Conservation (phyloP, 164 flowering plant genomes). For the Santalum album region DNA sequence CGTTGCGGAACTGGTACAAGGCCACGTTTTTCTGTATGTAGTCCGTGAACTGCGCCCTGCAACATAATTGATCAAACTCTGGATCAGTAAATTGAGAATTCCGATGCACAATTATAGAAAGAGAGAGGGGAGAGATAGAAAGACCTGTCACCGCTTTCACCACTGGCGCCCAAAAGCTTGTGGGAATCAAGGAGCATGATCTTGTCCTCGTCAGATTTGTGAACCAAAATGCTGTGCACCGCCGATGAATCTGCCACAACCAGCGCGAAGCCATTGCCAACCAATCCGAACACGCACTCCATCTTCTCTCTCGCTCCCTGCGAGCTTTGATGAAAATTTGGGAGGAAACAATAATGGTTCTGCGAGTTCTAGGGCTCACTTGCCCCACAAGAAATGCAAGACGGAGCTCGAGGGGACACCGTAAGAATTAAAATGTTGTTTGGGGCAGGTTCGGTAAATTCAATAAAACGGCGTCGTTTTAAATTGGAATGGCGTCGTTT, state of each 20-base stretch:
- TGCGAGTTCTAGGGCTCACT: too few relatives aligned
- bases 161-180: conserved; percentile 93
- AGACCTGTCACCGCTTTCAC: conserved; percentile 90
- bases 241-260: conserved; percentile 91
- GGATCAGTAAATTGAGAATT: neutral
- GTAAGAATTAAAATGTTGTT: too few relatives aligned
- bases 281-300: conserved; percentile 95
- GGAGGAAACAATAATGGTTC: neutral
- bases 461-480: too few relatives aligned
- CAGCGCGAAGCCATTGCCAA: conserved; percentile 74
- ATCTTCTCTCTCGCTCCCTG: conserved; percentile 21
- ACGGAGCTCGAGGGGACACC: too few relatives aligned
- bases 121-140: conserved; percentile 3
- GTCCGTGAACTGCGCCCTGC: conserved; percentile 91
- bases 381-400: too few relatives aligned
- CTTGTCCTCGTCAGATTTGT: conserved; percentile 91
- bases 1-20: conserved; percentile 84
- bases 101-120: too few relatives aligned
- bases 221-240: conserved; percentile 83
- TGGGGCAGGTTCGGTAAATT: too few relatives aligned
- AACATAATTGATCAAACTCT: neutral
- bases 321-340: too few relatives aligned
- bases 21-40: conserved; percentile 87
- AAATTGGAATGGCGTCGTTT: too few relatives aligned
- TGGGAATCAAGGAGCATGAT: conserved; percentile 90